Base-by-base conservation (phyloP, 2,329 filamentous ascomycete species). In the Amauroascus niger region DNA sequence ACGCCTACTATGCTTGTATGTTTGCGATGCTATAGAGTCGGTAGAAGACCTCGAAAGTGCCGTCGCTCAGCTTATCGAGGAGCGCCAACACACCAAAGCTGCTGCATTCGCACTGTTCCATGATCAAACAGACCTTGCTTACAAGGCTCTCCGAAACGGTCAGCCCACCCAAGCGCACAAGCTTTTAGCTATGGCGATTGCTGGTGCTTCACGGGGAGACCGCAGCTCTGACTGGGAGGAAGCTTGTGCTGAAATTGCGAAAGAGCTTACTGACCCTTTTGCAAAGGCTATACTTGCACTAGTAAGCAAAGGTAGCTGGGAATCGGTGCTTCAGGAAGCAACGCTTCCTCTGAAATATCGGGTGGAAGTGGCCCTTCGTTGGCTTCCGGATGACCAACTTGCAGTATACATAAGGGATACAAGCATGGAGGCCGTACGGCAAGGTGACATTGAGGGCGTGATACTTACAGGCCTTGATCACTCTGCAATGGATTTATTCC, bases 101-200 rank as follows among this genome's bases (percentile, higher is more conserved):
- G 79, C 83, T 49, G 79, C 80, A 1, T 66, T 83, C 40, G 80
- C 81, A 2, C 72, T 83, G 3, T 79, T 83, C 58, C 78, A 82
- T 55, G 76, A 78, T 49, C 73, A 81, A 61, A 75, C 76, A 28
- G 78, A 81, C 54, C 67, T 83, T 6, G 81, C 80, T 2, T 73
- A 81, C 35, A 69, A 76, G 40, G 72, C 80, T 1, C 69, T 84
- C 13, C 74, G 77, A 28, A 74, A 73, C 6, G 78, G 79, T 55
- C 73, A 76, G 20, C 71, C 77, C 1, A 54, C 71, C 62, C 58
- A 82, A 71, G 76, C 79, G 2, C 75, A 80, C 53, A 77, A 78
- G 53, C 75, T 79, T 52, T 73, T 79, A 14, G 74, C 82, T 0
- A 74, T 77, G 69, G 74, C 74, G 8, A 72, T 77, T 54, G 71